Evolutionary conservation across 495 filamentous ascomycete species (phyloP), one percentile per base, ranked within the genome.

Genomic region (Aspergillus ostianus): DNA sequence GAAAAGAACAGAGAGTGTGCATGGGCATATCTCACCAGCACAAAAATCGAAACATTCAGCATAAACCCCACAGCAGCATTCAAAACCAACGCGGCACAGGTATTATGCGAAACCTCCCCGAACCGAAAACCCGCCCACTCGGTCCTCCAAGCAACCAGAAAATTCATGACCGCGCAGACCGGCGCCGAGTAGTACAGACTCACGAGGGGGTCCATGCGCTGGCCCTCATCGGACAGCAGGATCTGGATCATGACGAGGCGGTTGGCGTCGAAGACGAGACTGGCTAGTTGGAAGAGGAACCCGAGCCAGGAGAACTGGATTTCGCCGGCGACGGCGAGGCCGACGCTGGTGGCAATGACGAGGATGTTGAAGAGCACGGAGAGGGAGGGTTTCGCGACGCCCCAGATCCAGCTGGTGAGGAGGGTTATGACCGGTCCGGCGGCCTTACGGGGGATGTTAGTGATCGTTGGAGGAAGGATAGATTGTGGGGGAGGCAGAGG

Each of bases 161-260:
- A 80, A 63, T 94, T 94, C 82, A 91, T 88, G 49, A 83, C 59
- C 6, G 89, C 87, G 70, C 89, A 93, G 9, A 91, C 81, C 0
- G 90, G 90, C 0, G 90, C 90, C 64, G 88, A 92, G 73, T 93
- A 94, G 77, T 94, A 94, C 27, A 94, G 80, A 36, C 86, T 90
- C 48, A 93, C 88, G 17, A 94, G 79, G 21, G 90, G 88, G 63
- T 93, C 90, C 90, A 94, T 92, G 70, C 89, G 89, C 68, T 82
- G 84, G 56, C 85, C 86, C n/a, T 83, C 77, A 3, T 78, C 84
- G 50, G 80, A 84, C 7, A 93, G 78, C 54, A 94, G 73, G 3
- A 84, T 80, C 72, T 93, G 85, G 56, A 93, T 88, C 83, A 92
- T 84, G 63, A 90, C 84, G 36, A 94, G 73, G n/a, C 90, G 82